Conservation (phyloP, 192 early-diverging fungal species). For the Rhizophagus sp. region DNA sequence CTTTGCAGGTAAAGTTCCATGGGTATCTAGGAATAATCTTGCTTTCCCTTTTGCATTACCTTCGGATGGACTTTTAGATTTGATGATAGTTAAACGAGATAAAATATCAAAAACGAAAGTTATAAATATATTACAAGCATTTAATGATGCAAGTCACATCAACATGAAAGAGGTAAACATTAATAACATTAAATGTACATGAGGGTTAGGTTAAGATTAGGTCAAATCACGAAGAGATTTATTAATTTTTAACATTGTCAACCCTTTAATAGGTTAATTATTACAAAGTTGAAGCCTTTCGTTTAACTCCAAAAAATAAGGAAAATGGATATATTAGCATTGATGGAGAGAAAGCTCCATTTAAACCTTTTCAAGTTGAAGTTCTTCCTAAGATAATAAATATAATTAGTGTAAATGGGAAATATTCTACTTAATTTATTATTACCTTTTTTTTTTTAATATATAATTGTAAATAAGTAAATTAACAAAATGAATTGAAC, state of each 20-base stretch:
- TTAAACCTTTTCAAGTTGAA: slow-evolving; percentile 58
- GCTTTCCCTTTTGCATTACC: slow-evolving; percentile 54
- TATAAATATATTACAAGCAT: slow-evolving; percentile 40
- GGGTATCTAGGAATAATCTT: slow-evolving; percentile 45
- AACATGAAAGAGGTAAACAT: slow-evolving; percentile 42
- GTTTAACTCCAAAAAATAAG: slow-evolving; percentile 45
- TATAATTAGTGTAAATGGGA: slow-evolving; percentile 47
- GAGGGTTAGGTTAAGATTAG: no score
- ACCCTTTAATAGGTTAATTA: slow-evolving; percentile 45
- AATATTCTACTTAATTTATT: slow-evolving; percentile 18
- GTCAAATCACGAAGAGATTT: neutral
- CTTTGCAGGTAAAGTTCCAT: slow-evolving; percentile 52
- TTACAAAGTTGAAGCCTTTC: slow-evolving; percentile 58
- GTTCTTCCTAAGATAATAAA: slow-evolving; percentile 48
- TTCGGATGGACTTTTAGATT: slow-evolving; percentile 53
- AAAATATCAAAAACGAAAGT: slow-evolving; percentile 35
- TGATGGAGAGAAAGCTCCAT: slow-evolving; percentile 57
- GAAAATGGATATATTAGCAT: slow-evolving; percentile 48
- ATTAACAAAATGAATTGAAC: no score
- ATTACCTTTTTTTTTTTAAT: no score
- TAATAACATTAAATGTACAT: neutral
- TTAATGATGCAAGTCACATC: slow-evolving; percentile 53
- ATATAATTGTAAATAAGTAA: no score
- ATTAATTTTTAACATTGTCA: neutral
- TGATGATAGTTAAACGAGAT: slow-evolving; percentile 43